A percentile compares a stretch with the other conserved stretches of the same genome.
phyloP scores from a whole-genome alignment of 371 early-diverging fungal species.

The Rhizopus delemar region DNA sequence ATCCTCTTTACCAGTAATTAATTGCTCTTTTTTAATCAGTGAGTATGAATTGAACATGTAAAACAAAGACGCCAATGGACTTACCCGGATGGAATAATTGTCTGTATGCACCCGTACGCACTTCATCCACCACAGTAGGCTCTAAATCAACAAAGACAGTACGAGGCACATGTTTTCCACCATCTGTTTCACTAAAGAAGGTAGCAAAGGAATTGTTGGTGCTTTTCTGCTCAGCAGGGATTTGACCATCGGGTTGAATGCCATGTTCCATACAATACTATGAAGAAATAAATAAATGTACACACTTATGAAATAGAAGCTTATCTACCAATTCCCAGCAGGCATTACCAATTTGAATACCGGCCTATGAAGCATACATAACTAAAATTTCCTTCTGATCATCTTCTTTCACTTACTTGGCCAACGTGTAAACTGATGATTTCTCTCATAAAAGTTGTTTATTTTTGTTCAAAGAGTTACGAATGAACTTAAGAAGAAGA shows the following conservation, averaged over 20 bases:
- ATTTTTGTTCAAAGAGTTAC: too few relatives aligned
- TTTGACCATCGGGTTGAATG: conserved; percentile 93
- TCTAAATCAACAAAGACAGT: conserved; percentile 97
- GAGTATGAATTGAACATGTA: too few relatives aligned
- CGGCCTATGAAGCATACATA: conserved; percentile 65
- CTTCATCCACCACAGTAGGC: conserved; percentile 96
- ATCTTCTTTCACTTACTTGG: too few relatives aligned
- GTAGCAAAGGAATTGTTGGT: conserved; percentile 60
- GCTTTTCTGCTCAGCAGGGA: conserved; percentile 87
- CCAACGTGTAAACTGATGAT: too few relatives aligned
- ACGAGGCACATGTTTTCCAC: conserved; percentile 98
- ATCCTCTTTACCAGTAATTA: conserved; percentile 98
- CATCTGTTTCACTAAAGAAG: conserved; percentile 95
- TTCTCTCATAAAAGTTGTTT: too few relatives aligned
- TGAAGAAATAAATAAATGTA: neutral
- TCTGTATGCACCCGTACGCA: conserved; percentile 93
- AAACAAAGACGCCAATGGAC: neutral
- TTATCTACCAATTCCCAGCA: conserved; percentile 88
- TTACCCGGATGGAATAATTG: conserved; percentile 94
- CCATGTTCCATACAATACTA: conserved; percentile 91
- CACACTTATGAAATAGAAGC: neutral
- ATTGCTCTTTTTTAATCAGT: conserved; percentile 68
- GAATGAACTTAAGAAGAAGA: too few relatives aligned
- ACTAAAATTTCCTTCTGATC: too few relatives aligned
- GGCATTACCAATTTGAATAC: conserved; percentile 99